Evolutionary conservation across 352 stramenopile genomes (phyloP).

Genomic region (Paralagenidium karlingii): DNA sequence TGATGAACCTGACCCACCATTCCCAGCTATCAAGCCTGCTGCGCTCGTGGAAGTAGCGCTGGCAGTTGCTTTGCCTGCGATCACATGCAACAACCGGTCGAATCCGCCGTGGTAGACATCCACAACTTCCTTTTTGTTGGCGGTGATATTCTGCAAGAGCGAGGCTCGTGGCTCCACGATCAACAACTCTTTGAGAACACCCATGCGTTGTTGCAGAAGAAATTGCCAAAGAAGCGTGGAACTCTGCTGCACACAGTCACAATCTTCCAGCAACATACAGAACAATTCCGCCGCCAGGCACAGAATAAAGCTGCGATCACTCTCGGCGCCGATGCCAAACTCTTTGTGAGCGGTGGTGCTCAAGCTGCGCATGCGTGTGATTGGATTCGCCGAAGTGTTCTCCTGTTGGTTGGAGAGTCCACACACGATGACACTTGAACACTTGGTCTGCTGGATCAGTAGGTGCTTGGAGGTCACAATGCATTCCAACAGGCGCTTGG

Average conservation of each 20-base stretch:
- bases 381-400: conserved; percentile 14
- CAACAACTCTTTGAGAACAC: conserved; percentile 58
- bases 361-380: conserved; percentile 38
- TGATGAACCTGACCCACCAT: too few species aligned
- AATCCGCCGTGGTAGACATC: conserved; percentile 69
- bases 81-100: conserved; percentile 41
- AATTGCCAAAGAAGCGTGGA: conserved; percentile 60
- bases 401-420: neutral
- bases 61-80: conserved; percentile 1
- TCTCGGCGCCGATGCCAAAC: conserved; percentile 50
- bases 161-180: conserved; percentile 56
- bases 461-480: conserved; percentile 32
- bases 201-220: conserved; percentile 52
- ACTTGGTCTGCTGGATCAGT: conserved; percentile 51
- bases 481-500: conserved; percentile 20
- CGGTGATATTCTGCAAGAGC: conserved; percentile 52
- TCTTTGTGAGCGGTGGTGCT: conserved; percentile 38
- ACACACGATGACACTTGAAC: conserved; percentile 43
- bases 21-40: too few species aligned
- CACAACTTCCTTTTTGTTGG: conserved; percentile 57
- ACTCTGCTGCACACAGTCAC: conserved; percentile 19
- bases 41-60: too few species aligned
- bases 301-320: conserved; percentile 57
- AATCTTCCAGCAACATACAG: conserved; percentile 49
- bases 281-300: conserved; percentile 44